Base-by-base conservation (phyloP, 106 monocot genomes). In the Dendrobium nobile region DNA sequence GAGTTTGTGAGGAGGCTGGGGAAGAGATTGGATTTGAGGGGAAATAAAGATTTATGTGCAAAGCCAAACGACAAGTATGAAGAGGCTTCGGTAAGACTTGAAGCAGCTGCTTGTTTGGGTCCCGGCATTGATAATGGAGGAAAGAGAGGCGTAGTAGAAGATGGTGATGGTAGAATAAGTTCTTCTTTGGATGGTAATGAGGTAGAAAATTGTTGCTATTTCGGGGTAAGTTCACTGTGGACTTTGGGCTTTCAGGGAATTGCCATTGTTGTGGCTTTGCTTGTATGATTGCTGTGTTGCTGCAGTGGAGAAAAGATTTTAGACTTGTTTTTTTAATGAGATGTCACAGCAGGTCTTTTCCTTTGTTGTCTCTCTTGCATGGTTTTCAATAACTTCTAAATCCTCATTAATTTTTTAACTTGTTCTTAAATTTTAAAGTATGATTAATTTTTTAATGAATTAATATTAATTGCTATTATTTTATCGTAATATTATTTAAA, bases 1-100 rank as follows among this genome's bases (percentile, higher is more conserved):
- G 86, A 83, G 72, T 92, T 92, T 67, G 88, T 92, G 81, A 85
- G 55, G 58, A 84, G 88, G 82, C 86, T 92, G 5, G 92, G 92
- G 75, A 85, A 68, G 70, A 85, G 92, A 54, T 43, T 92, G 51
- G 90, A 90, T 67, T 81, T 90, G 7, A 88, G 90, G 54, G 88
- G 81, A 40, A 92, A 90, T 81, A 82, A 80, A 17, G 90, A 82
- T 6, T 82, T 92, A 42, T 92, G 91, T 79, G 54, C 81, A 41
- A 80, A 75, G 37, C 37, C 37, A 47, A 74, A 70, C 22, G 33
- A 65, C 58, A 72, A 19, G 75, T 78, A 84, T 73, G 70, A 72
- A 17, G 84, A 78, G 45, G 47, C 68, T 20, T 87, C 87, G 18
- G 47, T 55, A 72, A 77, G 80, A 17, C 31, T 87, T 28, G 80